Conservation (phyloP, 345 rosid genomes). For the Melaleuca alternifolia region DNA sequence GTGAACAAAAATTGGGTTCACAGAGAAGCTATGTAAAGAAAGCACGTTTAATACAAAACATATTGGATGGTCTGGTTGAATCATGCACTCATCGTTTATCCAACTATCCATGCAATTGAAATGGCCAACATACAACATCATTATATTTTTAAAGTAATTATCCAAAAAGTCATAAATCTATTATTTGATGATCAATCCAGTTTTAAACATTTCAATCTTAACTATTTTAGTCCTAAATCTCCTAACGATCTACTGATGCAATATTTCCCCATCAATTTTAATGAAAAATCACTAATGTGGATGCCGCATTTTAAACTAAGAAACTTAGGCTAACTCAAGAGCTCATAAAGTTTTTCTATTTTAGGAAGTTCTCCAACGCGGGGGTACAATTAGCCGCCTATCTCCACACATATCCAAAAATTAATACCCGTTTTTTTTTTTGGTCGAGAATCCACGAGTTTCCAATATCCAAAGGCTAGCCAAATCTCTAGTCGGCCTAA, state of each 20-base stretch:
- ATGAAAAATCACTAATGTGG: too few species aligned
- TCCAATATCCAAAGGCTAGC: too few species aligned
- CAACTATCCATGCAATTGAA: neutral
- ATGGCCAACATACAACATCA: neutral
- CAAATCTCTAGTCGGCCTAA: too few species aligned
- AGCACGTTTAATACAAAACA: neutral
- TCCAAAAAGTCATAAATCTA: neutral
- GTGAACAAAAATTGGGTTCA: neutral
- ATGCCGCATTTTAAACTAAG: neutral
- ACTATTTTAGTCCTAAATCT: neutral
- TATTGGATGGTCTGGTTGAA: neutral
- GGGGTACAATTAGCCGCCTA: neutral
- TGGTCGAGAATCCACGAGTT: too few species aligned
- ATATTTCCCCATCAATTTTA: neutral
- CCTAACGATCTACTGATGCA: neutral
- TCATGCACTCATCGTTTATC: neutral
- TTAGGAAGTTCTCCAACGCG: neutral
- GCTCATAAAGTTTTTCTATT: neutral
- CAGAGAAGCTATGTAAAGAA: neutral
- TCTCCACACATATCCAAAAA: neutral
- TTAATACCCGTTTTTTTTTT: neutral
- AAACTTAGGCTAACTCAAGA: neutral
- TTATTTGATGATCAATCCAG: rapidly evolving
- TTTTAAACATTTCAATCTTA: neutral
- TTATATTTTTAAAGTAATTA: neutral